Percentiles rank a stretch among this genome's conserved stretches.
Evolutionary conservation across 768 basidiomycete species (phyloP).

Genomic region (Chlorophyllum brunneum): DNA sequence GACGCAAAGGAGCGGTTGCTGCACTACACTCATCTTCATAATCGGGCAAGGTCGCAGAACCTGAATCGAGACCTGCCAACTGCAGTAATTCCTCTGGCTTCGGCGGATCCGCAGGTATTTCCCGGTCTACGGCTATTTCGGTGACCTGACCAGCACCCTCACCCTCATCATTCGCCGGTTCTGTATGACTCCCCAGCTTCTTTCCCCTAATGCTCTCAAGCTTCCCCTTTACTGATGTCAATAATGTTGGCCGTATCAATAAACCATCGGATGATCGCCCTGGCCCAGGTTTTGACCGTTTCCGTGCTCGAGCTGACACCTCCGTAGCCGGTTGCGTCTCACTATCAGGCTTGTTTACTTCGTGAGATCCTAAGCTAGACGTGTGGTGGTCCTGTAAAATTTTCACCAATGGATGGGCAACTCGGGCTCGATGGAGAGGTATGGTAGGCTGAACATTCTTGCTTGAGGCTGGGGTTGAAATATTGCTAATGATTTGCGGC

Average conservation of each 20-base stretch:
- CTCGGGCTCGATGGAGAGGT: slow-evolving; percentile 44
- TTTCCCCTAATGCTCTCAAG: slow-evolving; percentile 49
- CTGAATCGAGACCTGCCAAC: slow-evolving; percentile 42
- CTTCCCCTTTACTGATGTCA: slow-evolving; percentile 49
- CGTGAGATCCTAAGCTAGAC: slow-evolving; percentile 29
- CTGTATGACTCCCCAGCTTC: slow-evolving; percentile 10
- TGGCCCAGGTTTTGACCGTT: slow-evolving; percentile 40
- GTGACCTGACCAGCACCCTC: slow-evolving; percentile 15
- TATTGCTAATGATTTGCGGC: too few species aligned
- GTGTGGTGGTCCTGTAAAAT: slow-evolving; percentile 41
- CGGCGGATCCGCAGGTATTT: slow-evolving; percentile 2
- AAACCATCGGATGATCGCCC: slow-evolving; percentile 47
- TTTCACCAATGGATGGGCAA: slow-evolving; percentile 52
- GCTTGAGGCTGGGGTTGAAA: slow-evolving; percentile 16
- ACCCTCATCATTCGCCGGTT: slow-evolving; percentile 16
- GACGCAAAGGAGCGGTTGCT: slow-evolving; percentile 6
- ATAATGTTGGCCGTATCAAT: slow-evolving; percentile 43
- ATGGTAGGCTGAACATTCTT: slow-evolving; percentile 14
- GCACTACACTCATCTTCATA: slow-evolving; percentile 42
- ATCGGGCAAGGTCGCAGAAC: slow-evolving; percentile 43
- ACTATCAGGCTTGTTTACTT: slow-evolving; percentile 9
- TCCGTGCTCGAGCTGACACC: slow-evolving; percentile 9
- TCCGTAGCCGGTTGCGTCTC: slow-evolving; percentile 1
- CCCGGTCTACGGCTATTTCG: slow-evolving; percentile 6
- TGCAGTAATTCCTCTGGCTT: slow-evolving; percentile 38